Evolutionary conservation across 345 rosid genomes (phyloP).

Genomic region (Populus deltoides): DNA sequence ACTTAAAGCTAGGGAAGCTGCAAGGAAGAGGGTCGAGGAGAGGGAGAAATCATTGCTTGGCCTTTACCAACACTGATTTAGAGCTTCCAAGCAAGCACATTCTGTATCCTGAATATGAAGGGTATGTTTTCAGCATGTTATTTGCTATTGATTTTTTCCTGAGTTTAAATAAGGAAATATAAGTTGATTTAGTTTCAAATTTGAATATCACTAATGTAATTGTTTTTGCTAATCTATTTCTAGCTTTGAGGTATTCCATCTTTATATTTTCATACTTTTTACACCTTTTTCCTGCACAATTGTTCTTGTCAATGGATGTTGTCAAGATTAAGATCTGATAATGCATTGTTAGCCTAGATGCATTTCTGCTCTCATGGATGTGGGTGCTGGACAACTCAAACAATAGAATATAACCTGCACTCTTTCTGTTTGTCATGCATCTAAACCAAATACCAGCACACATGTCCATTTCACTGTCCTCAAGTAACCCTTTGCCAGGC

Average conservation of each 20-base stretch:
- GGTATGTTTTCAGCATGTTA: constrained; percentile 17
- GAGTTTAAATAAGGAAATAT: background rate
- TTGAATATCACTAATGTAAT: background rate
- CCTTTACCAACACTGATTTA: constrained; percentile 63
- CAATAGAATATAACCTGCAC: background rate
- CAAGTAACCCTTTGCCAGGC: too few species aligned
- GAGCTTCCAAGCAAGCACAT: constrained; percentile 11
- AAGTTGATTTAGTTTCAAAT: background rate
- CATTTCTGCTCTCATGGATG: background rate
- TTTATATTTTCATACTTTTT: background rate
- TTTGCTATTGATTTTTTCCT: background rate
- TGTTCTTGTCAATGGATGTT: too few species aligned
- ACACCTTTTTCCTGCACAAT: background rate
- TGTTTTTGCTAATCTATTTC: background rate
- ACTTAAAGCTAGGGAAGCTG: constrained; percentile 89
- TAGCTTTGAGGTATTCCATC: background rate
- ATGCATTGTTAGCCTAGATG: too few species aligned
- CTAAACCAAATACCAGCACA: background rate
- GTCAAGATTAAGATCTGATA: too few species aligned
- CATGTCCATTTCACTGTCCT: background rate
- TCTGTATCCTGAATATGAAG: background rate
- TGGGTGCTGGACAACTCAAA: background rate
- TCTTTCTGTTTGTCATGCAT: background rate
- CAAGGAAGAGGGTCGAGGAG: constrained; percentile 84
- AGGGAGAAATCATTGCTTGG: constrained; percentile 89